Conservation (phyloP, 2,329 filamentous ascomycete species). For the Arthrobotrys entomopaga region DNA sequence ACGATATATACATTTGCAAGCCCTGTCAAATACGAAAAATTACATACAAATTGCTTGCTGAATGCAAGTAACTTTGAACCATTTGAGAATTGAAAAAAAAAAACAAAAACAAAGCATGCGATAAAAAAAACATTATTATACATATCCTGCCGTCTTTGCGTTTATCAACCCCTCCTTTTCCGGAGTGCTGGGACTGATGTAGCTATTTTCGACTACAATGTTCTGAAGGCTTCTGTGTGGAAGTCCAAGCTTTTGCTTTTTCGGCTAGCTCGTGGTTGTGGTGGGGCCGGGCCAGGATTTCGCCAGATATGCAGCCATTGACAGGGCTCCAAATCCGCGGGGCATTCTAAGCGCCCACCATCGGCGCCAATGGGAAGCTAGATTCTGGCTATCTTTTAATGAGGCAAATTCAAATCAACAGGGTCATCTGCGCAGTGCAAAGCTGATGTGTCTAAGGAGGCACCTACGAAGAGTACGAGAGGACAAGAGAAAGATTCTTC, state of each 20-base stretch:
- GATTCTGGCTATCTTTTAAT: slow-evolving; percentile 42
- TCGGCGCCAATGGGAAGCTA: slow-evolving; percentile 54
- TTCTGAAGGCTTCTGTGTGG: slow-evolving; percentile 32
- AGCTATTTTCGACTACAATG: slow-evolving; percentile 54
- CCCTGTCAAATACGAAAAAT: slow-evolving; percentile 19
- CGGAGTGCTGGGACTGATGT: slow-evolving; percentile 32
- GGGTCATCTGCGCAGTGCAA: slow-evolving; percentile 42
- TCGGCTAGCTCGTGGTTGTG: slow-evolving; percentile 15
- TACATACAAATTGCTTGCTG: slow-evolving; percentile 22
- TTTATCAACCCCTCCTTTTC: slow-evolving; percentile 29
- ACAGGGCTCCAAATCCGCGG: slow-evolving; percentile 44
- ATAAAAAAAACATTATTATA: slow-evolving; percentile 37
- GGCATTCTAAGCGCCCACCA: slow-evolving; percentile 54
- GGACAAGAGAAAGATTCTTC: slow-evolving; percentile 22
- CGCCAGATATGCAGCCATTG: slow-evolving; percentile 47
- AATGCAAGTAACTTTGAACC: slow-evolving; percentile 16
- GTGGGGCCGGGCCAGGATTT: slow-evolving; percentile 44
- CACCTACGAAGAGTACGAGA: slow-evolving; percentile 36
- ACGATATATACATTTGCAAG: slow-evolving; percentile 34
- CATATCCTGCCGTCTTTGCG: slow-evolving; percentile 51
- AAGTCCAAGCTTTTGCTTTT: slow-evolving; percentile 53
- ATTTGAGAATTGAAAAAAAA: slow-evolving; percentile 13
- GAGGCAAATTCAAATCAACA: slow-evolving; percentile 48
- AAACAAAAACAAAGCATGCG: background rate
- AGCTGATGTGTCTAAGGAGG: slow-evolving; percentile 54